These are phyloP conservation scores for Phytophthora rubi DNA, from an alignment of 352 stramenopile species.

Conservation along the genomic window DNA sequence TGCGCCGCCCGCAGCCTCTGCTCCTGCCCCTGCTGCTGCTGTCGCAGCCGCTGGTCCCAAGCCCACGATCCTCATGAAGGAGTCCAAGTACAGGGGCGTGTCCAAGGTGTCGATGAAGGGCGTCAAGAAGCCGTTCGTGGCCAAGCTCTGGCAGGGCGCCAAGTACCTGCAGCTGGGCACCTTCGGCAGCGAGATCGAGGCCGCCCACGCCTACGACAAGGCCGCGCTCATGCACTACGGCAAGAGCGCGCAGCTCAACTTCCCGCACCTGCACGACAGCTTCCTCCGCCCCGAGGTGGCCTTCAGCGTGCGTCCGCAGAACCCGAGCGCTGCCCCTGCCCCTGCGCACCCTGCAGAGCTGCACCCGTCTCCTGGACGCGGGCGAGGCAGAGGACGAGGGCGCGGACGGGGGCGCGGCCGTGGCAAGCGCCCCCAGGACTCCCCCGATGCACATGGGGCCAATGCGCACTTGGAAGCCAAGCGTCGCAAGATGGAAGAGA, in stretches of 20 bases:
- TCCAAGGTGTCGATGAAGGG: constrained; percentile 82
- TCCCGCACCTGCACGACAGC: constrained; percentile 78
- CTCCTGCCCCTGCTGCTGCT: background rate
- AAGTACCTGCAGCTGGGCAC: constrained; percentile 77
- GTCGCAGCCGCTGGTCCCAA: constrained; percentile 6
- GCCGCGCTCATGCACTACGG: constrained; percentile 72
- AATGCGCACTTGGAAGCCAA: constrained; percentile 33
- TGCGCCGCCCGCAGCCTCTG: constrained; percentile 2
- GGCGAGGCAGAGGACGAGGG: constrained; percentile 45
- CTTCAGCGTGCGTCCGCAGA: constrained; percentile 35
- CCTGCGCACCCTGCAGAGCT: constrained; percentile 17
- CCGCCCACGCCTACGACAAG: constrained; percentile 85
- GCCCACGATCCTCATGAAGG: constrained; percentile 52
- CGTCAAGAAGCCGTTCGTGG: constrained; percentile 84
- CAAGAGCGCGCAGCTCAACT: constrained; percentile 75
- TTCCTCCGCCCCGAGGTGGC: constrained; percentile 53
- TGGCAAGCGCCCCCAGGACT: constrained; percentile 61
- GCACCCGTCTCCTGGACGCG: constrained; percentile 31
- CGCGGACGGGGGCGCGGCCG: constrained; percentile 62
- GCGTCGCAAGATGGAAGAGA: constrained; percentile 41
- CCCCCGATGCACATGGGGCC: constrained; percentile 23
- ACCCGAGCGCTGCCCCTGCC: constrained; percentile 3
- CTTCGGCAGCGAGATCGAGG: constrained; percentile 81
- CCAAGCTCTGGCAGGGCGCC: constrained; percentile 68
- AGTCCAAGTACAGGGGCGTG: constrained; percentile 83